phyloP scores from a whole-genome alignment of 2,329 filamentous ascomycete species.

The Penicillium expansum region DNA sequence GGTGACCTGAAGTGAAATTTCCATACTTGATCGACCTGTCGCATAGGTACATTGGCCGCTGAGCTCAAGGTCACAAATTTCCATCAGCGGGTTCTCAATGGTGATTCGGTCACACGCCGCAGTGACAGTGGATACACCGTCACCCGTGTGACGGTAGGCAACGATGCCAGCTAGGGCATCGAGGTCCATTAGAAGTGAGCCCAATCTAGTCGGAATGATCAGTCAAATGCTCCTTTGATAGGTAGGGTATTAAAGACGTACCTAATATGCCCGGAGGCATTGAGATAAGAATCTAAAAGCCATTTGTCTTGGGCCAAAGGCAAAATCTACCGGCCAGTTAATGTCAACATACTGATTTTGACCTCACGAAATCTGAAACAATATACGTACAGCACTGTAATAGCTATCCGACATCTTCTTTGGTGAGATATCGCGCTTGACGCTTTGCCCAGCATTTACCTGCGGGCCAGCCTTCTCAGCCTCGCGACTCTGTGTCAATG shows the following conservation, averaged over 20 bases:
- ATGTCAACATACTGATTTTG: neutral
- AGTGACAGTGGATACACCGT: slow-evolving; percentile 62
- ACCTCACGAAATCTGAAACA: neutral
- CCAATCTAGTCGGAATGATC: slow-evolving; percentile 49
- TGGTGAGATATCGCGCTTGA: slow-evolving; percentile 58
- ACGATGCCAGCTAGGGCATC: slow-evolving; percentile 75
- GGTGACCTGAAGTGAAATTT: slow-evolving; percentile 71
- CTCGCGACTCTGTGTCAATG: slow-evolving; percentile 55
- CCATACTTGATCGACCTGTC: slow-evolving; percentile 69
- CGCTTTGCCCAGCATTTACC: slow-evolving; percentile 21
- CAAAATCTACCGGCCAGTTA: slow-evolving; percentile 52
- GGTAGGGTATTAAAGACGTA: slow-evolving; percentile 24
- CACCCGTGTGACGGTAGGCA: slow-evolving; percentile 69
- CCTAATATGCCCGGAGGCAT: slow-evolving; percentile 71
- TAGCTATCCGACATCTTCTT: slow-evolving; percentile 71
- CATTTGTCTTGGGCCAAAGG: slow-evolving; percentile 72
- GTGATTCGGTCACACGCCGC: slow-evolving; percentile 63
- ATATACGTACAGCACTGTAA: slow-evolving; percentile 58
- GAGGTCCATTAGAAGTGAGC: slow-evolving; percentile 75
- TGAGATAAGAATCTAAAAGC: slow-evolving; percentile 75
- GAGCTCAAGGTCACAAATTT: slow-evolving; percentile 75
- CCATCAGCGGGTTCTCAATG: slow-evolving; percentile 68
- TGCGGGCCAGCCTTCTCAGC: slow-evolving; percentile 30
- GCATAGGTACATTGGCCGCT: slow-evolving; percentile 69
- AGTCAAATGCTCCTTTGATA: slow-evolving; percentile 16